Evolutionary conservation across 192 early-diverging fungal species (phyloP).

Genomic region (Funneliformis mosseae): DNA sequence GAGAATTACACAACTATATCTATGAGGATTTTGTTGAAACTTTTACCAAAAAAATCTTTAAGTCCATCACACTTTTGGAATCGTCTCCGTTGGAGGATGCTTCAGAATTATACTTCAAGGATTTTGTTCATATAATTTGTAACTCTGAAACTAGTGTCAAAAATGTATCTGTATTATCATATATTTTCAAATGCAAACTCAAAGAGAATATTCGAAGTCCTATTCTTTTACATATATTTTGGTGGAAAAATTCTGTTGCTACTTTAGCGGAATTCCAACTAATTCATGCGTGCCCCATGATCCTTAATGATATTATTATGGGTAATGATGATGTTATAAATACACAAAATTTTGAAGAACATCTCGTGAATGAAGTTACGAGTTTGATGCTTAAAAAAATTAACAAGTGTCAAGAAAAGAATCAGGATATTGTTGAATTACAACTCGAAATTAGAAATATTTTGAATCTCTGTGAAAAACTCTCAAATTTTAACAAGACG

Average conservation of each 20-base stretch:
- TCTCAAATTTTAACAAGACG: not conserved
- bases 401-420: not conserved
- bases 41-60: slow-evolving; percentile 12
- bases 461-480: not conserved
- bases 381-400: not conserved
- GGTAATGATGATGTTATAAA: not conserved
- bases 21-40: not conserved
- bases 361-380: slow-evolving; percentile 9
- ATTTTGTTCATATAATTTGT: slow-evolving; percentile 25
- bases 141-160: not conserved
- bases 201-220: slow-evolving; percentile 22
- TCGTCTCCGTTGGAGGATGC: slow-evolving; percentile 2
- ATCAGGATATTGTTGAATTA: not conserved
- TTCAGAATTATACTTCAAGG: slow-evolving; percentile 29
- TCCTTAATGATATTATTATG: not conserved
- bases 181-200: slow-evolving; percentile 12
- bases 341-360: not conserved
- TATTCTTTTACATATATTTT: slow-evolving; percentile 17
- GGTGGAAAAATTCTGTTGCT: slow-evolving; percentile 23
- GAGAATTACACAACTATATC: not conserved
- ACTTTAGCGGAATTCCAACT: slow-evolving; percentile 23
- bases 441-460: slow-evolving; percentile 16
- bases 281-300: slow-evolving; percentile 9
- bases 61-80: not conserved
- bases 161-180: not conserved